Base-by-base conservation (phyloP, 2,329 filamentous ascomycete genomes). In the Arthrobotrys conoides region DNA sequence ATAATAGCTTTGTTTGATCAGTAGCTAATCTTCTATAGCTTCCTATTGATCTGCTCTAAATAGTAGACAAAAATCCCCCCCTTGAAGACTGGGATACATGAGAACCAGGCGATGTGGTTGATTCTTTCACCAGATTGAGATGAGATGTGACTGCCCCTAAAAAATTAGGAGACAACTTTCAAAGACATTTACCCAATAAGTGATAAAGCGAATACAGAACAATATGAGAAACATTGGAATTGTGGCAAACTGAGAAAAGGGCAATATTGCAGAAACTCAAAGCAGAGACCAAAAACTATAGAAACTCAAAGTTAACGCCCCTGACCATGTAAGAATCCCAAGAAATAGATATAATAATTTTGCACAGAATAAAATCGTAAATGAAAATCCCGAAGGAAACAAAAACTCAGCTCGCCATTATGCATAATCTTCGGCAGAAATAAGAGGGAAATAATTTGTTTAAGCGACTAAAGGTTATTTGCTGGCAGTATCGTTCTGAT, bases 151-250 rank as follows among this genome's bases (percentile, higher is more conserved):
- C 57, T 64, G 65, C 61, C 71, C 76, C 53, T 77, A 66, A 61
- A 71, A 70, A 70, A 59, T 53, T 61, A 41, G 61, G 65, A 76
- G 61, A 68, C 46, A 63, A 38, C 33, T 20, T 55, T 65, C 51
- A 41, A 71, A 66, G 27, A 63, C 70, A 78, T 75, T 65, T 61
- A 72, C 68, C 66, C 65, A 70, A 67, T 76, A 75, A 75, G 46
- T 20, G n/a, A 46, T 46, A 63, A 73, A 63, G 44, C 59, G 12
- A 65, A 71, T 53, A 20, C 66, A 76, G 76, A 79, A 61, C 70
- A 68, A 71, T 59, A 80, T 14, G 53, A 22, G 18, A 59, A 38
- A 30, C 27, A 80, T 51, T 66, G 72, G 71, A 80, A 78, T 61
- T 72, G 61, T 68, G n/a, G 65, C 59, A 75, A 41, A n/a, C 49